phyloP scores from a whole-genome alignment of 306 rosid genomes.

The Cucurbita argyrosperma region DNA sequence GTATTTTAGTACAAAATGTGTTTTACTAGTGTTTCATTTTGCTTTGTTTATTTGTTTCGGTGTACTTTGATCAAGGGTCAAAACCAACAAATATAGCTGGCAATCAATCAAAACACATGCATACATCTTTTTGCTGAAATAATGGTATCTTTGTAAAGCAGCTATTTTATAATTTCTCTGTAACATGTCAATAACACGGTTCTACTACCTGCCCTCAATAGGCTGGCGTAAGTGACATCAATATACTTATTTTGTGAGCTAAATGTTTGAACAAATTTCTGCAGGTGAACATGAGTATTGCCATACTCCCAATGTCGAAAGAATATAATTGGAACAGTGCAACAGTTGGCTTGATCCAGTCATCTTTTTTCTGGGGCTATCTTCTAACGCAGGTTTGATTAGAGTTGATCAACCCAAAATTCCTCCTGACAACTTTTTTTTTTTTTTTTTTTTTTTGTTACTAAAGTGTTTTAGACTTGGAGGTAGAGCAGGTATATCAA shows the following conservation, averaged over 20 bases:
- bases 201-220: not conserved
- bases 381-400: slow-evolving; percentile 81
- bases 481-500: not conserved
- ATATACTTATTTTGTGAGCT: slow-evolving; percentile 4
- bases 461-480: not conserved
- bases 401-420: not conserved
- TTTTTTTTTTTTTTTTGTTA: not conserved
- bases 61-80: too few relatives aligned
- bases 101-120: not conserved
- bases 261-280: slow-evolving; percentile 5
- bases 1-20: too few relatives aligned
- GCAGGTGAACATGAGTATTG: slow-evolving; percentile 96
- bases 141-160: not conserved
- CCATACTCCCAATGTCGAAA: slow-evolving; percentile 90
- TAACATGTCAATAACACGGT: not conserved
- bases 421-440: not conserved
- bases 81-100: not conserved
- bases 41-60: too few relatives aligned
- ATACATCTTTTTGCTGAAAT: not conserved
- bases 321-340: slow-evolving; percentile 89
- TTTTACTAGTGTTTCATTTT: too few relatives aligned
- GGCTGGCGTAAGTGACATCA: not conserved
- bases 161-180: not conserved
- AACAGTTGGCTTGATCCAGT: slow-evolving; percentile 90
- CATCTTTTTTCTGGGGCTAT: slow-evolving; percentile 97